A percentile compares a stretch with the other conserved stretches of the same genome.
Conservation (phyloP, 805 yeast species). For the Spathaspora passalidarum region DNA sequence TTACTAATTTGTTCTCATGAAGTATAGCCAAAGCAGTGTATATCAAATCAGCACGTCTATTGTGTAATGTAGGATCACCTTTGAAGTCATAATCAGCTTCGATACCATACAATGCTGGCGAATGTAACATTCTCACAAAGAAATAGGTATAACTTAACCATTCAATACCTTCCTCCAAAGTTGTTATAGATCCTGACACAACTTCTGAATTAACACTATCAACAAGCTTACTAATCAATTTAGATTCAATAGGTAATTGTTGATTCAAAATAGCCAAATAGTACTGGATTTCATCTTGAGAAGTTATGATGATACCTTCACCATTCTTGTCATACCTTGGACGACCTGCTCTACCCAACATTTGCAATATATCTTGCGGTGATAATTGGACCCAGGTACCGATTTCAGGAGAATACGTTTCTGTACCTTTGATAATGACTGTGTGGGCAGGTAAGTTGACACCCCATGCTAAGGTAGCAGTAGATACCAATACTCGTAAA, state of each 20-base stretch:
- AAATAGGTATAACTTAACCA: slow-evolving; percentile 84
- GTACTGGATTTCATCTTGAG: slow-evolving; percentile 81
- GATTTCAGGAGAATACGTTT: slow-evolving; percentile 84
- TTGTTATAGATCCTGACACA: slow-evolving; percentile 63
- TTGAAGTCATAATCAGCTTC: slow-evolving; percentile 55
- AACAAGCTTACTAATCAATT: slow-evolving; percentile 63
- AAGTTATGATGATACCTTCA: slow-evolving; percentile 89
- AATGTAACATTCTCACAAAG: slow-evolving; percentile 69
- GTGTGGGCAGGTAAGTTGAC: slow-evolving; percentile 95
- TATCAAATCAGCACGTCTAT: slow-evolving; percentile 62
- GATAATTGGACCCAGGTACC: slow-evolving; percentile 90
- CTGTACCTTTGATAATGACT: slow-evolving; percentile 90
- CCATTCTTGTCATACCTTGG: slow-evolving; percentile 92
- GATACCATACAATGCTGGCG: slow-evolving; percentile 74
- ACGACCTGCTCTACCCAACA: slow-evolving; percentile 98
- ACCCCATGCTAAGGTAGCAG: slow-evolving; percentile 97
- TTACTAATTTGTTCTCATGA: slow-evolving; percentile 52
- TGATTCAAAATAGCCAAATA: slow-evolving; percentile 88
- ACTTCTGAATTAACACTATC: slow-evolving; percentile 87
- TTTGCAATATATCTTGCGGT: slow-evolving; percentile 91
- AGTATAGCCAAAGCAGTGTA: slow-evolving; percentile 74
- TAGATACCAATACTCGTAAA: slow-evolving; percentile 78
- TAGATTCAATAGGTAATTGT: slow-evolving; percentile 90
- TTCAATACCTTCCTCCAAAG: slow-evolving; percentile 61
- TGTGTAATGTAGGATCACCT: slow-evolving; percentile 42